These are phyloP conservation scores for Sphaerulina populicola DNA, from an alignment of 2,329 filamentous ascomycete species.

Conservation along the genomic window DNA sequence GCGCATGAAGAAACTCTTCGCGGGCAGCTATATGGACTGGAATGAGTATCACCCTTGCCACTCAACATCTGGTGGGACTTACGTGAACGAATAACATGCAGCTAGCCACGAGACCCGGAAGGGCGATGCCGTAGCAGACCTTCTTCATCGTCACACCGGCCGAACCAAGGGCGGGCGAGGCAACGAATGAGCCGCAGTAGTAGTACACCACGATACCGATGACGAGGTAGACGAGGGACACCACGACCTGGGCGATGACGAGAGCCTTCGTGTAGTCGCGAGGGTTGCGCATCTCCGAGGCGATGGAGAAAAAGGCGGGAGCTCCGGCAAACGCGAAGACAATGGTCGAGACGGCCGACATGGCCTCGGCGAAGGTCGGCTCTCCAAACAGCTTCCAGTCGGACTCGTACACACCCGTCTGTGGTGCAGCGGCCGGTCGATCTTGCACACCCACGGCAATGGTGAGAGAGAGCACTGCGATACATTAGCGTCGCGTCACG, in stretches of 20 bases:
- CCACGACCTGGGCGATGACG: conserved; percentile 24
- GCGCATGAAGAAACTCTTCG: conserved; percentile 28
- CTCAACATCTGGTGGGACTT: background rate
- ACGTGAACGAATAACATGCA: conserved; percentile 27
- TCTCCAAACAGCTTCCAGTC: conserved; percentile 28
- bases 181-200: conserved; percentile 42
- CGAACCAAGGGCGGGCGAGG: conserved; percentile 43
- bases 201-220: conserved; percentile 41
- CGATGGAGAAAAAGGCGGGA: conserved; percentile 35
- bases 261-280: conserved; percentile 31
- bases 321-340: conserved; percentile 37
- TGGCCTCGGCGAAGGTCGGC: conserved; percentile 44
- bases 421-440: conserved; percentile 31
- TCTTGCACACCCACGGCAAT: conserved; percentile 32
- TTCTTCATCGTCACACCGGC: conserved; percentile 41
- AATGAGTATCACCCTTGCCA: background rate
- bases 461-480: conserved; percentile 28
- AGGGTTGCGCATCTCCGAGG: conserved; percentile 36
- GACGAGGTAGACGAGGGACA: conserved; percentile 30
- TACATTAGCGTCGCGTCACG: background rate
- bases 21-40: conserved; percentile 13
- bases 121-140: conserved; percentile 37
- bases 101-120: conserved; percentile 24
- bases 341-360: conserved; percentile 51
- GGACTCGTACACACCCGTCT: conserved; percentile 24